Base-by-base conservation (phyloP, 1,139 yeast species). In the Yamadazyma mexicana region DNA sequence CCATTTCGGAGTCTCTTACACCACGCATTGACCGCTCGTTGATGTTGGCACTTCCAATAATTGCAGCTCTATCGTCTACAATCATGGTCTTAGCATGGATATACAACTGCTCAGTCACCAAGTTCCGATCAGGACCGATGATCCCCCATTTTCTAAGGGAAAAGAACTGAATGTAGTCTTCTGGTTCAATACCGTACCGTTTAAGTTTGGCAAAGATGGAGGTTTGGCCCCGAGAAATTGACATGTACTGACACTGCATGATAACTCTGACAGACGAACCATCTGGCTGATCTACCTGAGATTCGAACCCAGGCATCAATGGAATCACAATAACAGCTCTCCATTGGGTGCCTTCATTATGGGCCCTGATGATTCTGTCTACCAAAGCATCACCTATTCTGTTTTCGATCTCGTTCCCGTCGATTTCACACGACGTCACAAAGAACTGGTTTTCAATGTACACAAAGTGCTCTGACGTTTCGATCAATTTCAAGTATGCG, bases 1-100 rank as follows among this genome's bases (percentile, higher is more conserved):
- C 96, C 38, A 92, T 83, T 57, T 94, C 99, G 3, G 98, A 89
- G 58, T 94, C 99, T 56, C 98, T 75, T 17, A 76, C 73, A 17
- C 98, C 98, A 50, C 95, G 73, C 88, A 89, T 89, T 0, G 97
- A 89, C 53, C 98, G 76, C 62, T 92, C 98, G 55, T 92, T 92
- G 48, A 92, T 87, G 57, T 92, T 92, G 1, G 98, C 98, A 56
- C 96, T 87, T 3, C 98, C 98, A 52, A 92, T 91, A 38, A 92
- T 85, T 3, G 96, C 97, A 33, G 83, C 77, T 38, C 96, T 73
- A 56, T 92, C 98, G 64, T 92, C 98, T n/a, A 85, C 96, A 54
- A 92, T 75, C 82, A 92, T 77, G 6, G 84, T 76, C 59, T 94
- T 94, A 4, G 96, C 96, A 61, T 94, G 98, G 37, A 94, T 84